Conservation (phyloP, 352 stramenopile species). For the Globisporangium barbulae region DNA sequence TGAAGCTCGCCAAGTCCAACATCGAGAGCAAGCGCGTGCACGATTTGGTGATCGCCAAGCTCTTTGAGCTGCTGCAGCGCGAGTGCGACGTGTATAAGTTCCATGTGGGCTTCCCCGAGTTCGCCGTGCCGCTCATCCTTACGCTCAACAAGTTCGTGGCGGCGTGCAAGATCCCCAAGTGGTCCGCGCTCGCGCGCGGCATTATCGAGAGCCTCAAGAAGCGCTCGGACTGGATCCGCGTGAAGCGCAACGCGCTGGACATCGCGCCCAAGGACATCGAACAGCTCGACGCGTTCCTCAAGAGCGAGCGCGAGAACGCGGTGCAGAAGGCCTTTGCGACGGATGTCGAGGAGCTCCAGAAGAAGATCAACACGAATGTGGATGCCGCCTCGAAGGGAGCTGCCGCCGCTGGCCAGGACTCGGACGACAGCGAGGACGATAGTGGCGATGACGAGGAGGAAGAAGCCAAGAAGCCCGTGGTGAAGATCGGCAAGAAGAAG, state of each 20-base stretch:
- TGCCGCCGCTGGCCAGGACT: conserved; percentile 23
- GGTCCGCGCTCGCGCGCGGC: conserved; percentile 66
- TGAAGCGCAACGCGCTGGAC: conserved; percentile 89
- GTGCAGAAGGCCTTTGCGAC: conserved; percentile 85
- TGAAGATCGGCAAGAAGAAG: conserved; percentile 38
- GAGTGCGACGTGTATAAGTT: conserved; percentile 96
- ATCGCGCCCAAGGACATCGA: conserved; percentile 83
- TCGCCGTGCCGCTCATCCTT: conserved; percentile 86
- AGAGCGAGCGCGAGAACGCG: conserved; percentile 70
- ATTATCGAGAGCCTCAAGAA: conserved; percentile 70
- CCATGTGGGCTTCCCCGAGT: conserved; percentile 95
- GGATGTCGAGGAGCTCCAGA: conserved; percentile 56
- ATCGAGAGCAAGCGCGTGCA: conserved; percentile 85
- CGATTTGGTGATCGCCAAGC: conserved; percentile 88
- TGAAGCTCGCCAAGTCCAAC: conserved; percentile 92
- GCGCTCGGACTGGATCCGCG: conserved; percentile 78
- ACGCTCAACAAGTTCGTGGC: conserved; percentile 90
- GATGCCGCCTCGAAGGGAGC: conserved; percentile 15
- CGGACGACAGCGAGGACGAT: conserved; percentile 19
- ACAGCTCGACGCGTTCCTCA: conserved; percentile 86
- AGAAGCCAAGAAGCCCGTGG: conserved; percentile 19
- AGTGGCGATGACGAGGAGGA: conserved; percentile 41
- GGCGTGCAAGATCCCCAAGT: conserved; percentile 70
- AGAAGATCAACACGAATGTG: conserved; percentile 63
- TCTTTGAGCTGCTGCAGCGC: conserved; percentile 93